Evolutionary conservation across 2,329 filamentous ascomycete genomes (phyloP).

Genomic region (Fusarium tricinctum): DNA sequence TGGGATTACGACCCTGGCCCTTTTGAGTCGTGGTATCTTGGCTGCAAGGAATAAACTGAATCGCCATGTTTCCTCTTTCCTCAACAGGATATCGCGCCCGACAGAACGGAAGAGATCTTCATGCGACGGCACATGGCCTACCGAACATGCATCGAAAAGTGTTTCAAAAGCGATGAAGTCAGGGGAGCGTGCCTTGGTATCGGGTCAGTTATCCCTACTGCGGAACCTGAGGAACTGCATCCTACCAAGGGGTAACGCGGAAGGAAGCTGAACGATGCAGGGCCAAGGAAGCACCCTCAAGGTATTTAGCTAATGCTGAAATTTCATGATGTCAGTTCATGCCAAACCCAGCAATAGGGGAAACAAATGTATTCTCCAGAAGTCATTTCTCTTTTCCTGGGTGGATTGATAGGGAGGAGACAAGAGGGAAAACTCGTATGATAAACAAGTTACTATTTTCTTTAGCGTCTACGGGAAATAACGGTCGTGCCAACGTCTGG

Average conservation of each 20-base stretch:
- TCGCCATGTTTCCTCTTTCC: slow-evolving; percentile 24
- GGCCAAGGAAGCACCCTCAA: neutral
- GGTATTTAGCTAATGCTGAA: neutral
- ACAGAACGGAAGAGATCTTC: slow-evolving; percentile 14
- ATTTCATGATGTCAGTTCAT: neutral
- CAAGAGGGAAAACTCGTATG: neutral
- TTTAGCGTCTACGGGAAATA: neutral
- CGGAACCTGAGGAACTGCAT: slow-evolving; percentile 8
- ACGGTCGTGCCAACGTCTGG: neutral
- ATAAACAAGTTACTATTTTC: neutral
- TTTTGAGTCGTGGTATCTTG: neutral
- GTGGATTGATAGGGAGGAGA: neutral
- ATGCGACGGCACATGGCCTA: neutral
- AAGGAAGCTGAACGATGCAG: slow-evolving; percentile 4
- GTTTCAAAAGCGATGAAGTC: slow-evolving; percentile 7
- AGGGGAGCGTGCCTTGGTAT: slow-evolving; percentile 12
- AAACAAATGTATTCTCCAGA: neutral
- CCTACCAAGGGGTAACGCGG: neutral
- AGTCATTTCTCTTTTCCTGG: neutral
- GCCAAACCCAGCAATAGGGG: neutral
- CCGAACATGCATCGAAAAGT: neutral
- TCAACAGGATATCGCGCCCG: neutral
- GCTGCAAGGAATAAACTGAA: neutral
- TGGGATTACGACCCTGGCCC: neutral
- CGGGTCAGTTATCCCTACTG: slow-evolving; percentile 7